Evolutionary conservation across 23 red algal species (phyloP), one percentile per base, ranked within the genome.

Genomic region (Rhodosorus marinus): DNA sequence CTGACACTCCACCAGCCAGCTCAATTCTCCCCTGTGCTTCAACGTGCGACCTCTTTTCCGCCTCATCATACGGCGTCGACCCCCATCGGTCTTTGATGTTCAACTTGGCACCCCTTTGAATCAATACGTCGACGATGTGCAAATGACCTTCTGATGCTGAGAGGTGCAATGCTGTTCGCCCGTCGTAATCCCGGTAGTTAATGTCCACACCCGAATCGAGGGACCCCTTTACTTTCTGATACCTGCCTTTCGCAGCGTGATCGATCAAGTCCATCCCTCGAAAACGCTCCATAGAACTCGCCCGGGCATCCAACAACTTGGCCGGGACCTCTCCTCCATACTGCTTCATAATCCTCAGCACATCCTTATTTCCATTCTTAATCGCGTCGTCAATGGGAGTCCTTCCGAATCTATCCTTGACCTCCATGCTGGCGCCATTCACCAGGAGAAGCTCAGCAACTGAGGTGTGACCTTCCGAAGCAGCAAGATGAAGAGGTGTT

Each of bases 401-500:
- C 54, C 79, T 74, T 3, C 90, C 78, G 38, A 51, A 73, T 32
- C 78, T 42, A 51, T 98, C 90, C 2, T 35, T 67, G 24, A 32
- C 74, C 14, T 55, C 42, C 51, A 63, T 54, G 31, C 63, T 65
- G 7, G 90, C 90, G 27, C 90, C 90, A 35, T 72, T 75, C 17
- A 67, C 70, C 7, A 98, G 49, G 26, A 98, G 42, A 21, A 98
- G 32, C 20, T 84, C 58, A 6, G 66, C 78, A 17, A 98, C 70
- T 51, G 81, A 73, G 24, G 46, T 36, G 52, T 85, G 72, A 11
- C 90, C 90, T 59, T 98, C 78, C 23, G 71, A 66, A 57, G 73
- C 77, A 49, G 90, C 90, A 6, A 98, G 34, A 51, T 98, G 90
- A 31, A 98, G 51, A 24, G 90, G 76, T 0, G 79, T 81, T 17